Percentiles rank a stretch among this genome's conserved stretches.
Evolutionary conservation across 2,329 filamentous ascomycete genomes (phyloP).

Genomic region (Trichophyton simii): DNA sequence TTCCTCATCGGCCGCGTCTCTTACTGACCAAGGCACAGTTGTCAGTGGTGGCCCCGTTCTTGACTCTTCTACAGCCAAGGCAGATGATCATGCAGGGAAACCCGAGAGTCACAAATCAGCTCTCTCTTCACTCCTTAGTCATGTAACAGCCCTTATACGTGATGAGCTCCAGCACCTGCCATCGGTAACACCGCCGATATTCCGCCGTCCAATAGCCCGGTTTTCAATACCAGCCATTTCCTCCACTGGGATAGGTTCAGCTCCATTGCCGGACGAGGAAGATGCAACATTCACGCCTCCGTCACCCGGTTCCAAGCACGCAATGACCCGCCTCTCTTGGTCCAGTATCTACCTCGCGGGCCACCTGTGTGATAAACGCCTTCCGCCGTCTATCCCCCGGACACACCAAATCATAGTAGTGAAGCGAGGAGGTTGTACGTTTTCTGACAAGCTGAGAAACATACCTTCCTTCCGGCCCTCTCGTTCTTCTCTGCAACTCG

Average conservation of each 20-base stretch:
- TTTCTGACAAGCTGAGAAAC: constrained; percentile 67
- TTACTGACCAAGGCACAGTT: constrained; percentile 15
- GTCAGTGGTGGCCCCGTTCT: constrained; percentile 15
- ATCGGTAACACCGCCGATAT: constrained; percentile 21
- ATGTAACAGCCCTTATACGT: constrained; percentile 41
- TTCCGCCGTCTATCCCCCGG: constrained; percentile 41
- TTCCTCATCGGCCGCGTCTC: constrained; percentile 17
- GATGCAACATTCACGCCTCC: constrained; percentile 38
- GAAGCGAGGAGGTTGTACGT: constrained; percentile 70
- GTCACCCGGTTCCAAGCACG: constrained; percentile 22
- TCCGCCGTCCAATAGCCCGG: constrained; percentile 24
- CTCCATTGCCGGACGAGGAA: constrained; percentile 53
- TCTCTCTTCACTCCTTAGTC: constrained; percentile 37
- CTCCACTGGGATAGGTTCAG: constrained; percentile 45
- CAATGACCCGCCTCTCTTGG: constrained; percentile 50
- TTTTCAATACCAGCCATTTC: constrained; percentile 37
- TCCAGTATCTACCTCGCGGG: constrained; percentile 57
- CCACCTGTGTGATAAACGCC: constrained; percentile 48
- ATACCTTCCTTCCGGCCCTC: constrained; percentile 65
- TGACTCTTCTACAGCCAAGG: constrained; percentile 18
- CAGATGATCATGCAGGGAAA: constrained; percentile 15
- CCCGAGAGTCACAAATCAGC: constrained; percentile 24
- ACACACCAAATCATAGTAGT: constrained; percentile 68
- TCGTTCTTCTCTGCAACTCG: constrained; percentile 56
- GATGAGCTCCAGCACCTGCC: constrained; percentile 26